Base-by-base conservation (phyloP, 345 rosid genomes). In the Pseudoturritis turrita region DNA sequence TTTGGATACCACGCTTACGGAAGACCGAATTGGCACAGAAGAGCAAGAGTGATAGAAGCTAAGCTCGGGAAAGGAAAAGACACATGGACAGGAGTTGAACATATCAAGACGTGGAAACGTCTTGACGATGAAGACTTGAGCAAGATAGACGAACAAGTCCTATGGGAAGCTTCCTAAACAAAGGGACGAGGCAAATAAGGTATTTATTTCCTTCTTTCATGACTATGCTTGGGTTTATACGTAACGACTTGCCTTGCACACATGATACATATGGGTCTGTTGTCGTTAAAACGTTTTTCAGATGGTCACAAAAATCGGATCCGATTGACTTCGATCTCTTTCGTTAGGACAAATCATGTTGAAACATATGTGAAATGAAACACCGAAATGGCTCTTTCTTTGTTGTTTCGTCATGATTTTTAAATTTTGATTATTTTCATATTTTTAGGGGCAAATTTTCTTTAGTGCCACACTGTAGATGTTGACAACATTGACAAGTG, bases 1-100 rank as follows among this genome's bases (percentile, higher is more conserved):
- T 85, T 87, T 65, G 98, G 97, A 71, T 93, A 93, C 79, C 98
- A 90, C 23, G 98, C 84, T 10, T 93, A 90, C 58, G 98, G 97
- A 47, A 87, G 55, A 53, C 81, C 83, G 3, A 87, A 90, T 23
- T 90, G 88, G 94, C 72, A 79, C 2, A 80, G 98, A 70, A 85
- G 98, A 82, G 94, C 71, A 11, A 89, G 96, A 77, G 78, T 90
- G 44, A 81, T 93, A 44, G 62, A 75, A 72, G 90, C 87, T 9
- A 87, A 90, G 75, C 96, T 90, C 3, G 79, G 78, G 65, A 84
- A 79, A 80, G 78, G 80, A 26, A 62, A 41, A 80, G 76, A 47
- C 80, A 91, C 83, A 19, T 90, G 98, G 97, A 70, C 39, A 50
- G 87, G 84, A 63, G 87, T 84, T 17, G 60, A 79, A 69, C 85